These are phyloP conservation scores for Colletotrichum sp. DNA, from an alignment of 2,329 filamentous ascomycete genomes.

Conservation along the genomic window DNA sequence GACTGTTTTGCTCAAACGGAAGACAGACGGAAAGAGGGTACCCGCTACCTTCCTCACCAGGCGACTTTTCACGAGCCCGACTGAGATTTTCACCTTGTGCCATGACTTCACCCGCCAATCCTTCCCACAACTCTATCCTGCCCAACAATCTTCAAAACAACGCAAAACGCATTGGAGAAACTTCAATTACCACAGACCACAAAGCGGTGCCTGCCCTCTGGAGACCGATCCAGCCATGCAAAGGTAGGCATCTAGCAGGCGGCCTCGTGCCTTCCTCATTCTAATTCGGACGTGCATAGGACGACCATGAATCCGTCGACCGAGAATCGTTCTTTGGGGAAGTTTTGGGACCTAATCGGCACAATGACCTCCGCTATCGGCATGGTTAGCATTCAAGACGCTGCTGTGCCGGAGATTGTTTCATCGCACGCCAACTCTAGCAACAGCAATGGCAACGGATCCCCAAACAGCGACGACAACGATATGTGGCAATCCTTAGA, in stretches of 20 bases:
- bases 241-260: neutral
- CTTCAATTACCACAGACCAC: neutral
- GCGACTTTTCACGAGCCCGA: neutral
- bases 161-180: neutral
- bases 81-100: neutral
- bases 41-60: neutral
- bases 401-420: neutral
- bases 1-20: neutral
- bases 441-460: neutral
- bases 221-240: neutral
- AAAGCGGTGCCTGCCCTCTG: neutral
- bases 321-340: neutral
- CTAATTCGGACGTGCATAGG: neutral
- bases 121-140: neutral
- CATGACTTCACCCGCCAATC: neutral
- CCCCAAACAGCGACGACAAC: neutral
- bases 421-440: neutral
- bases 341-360: neutral
- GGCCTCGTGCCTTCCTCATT: neutral
- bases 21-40: neutral
- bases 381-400: neutral
- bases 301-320: neutral
- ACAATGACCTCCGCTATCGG: too few relatives aligned
- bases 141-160: neutral
- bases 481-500: neutral